A percentile compares a stretch with the other conserved stretches of the same genome.
These are phyloP conservation scores for Leucosporidium yakuticum DNA, from an alignment of 768 basidiomycete species.

Conservation along the genomic window DNA sequence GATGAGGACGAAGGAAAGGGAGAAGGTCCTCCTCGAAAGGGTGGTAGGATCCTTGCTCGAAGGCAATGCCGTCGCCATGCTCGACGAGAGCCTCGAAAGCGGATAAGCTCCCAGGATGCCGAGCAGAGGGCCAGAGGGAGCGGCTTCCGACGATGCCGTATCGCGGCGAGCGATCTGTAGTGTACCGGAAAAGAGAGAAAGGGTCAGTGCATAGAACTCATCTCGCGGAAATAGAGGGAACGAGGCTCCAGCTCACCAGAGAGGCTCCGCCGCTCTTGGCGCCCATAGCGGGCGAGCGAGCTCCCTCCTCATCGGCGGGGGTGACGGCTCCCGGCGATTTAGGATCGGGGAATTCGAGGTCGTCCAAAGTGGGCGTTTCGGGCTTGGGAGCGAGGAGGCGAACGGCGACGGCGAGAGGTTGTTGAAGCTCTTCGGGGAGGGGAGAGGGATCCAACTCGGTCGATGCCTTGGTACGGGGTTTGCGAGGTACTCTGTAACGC, in stretches of 20 bases:
- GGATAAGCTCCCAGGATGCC: conserved; percentile 31
- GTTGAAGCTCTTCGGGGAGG: conserved; percentile 31
- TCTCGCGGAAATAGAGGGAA: neutral
- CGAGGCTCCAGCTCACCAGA: neutral
- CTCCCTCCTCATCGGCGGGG: conserved; percentile 9
- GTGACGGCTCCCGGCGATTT: conserved; percentile 28
- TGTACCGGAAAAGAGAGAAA: too few species aligned
- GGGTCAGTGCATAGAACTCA: neutral
- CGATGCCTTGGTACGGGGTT: conserved; percentile 6
- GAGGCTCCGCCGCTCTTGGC: neutral
- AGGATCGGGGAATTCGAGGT: conserved; percentile 33
- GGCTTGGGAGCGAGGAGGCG: conserved; percentile 29
- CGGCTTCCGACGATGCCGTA: conserved; percentile 8
- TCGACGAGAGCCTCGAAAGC: conserved; percentile 25
- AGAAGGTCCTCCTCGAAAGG: conserved; percentile 42
- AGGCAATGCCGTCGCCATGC: conserved; percentile 14
- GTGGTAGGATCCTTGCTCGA: conserved; percentile 17
- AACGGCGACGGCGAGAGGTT: conserved; percentile 36
- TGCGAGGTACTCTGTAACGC: conserved; percentile 12
- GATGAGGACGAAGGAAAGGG: conserved; percentile 59
- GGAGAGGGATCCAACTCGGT: neutral
- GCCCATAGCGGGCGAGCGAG: neutral
- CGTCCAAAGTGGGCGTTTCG: conserved; percentile 18
- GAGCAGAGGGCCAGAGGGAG: conserved; percentile 8
- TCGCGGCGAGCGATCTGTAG: conserved; percentile 13